phyloP scores from a whole-genome alignment of 169 alveolate genomes.

The Plasmodium blacklocki region DNA sequence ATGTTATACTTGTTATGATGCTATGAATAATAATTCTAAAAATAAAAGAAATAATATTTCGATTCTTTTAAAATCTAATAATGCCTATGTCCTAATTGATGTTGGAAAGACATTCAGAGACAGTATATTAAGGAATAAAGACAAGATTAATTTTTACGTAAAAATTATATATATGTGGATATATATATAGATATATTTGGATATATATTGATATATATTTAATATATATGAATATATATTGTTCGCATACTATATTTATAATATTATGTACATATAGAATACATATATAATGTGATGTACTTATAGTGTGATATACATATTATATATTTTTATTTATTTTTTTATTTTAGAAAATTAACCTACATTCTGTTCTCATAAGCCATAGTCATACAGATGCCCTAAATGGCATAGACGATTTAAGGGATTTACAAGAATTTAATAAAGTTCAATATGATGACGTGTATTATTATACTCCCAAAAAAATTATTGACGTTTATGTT shows the following conservation, averaged over 20 bases:
- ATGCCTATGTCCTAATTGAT: constrained; percentile 57
- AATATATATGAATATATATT: no score
- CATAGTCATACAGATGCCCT: constrained; percentile 72
- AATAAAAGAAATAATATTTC: constrained; percentile 69
- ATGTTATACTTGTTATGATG: constrained; percentile 69
- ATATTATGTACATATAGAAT: no score
- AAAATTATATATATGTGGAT: background rate
- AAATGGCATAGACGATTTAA: constrained; percentile 67
- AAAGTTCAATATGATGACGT: constrained; percentile 16
- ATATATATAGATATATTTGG: background rate
- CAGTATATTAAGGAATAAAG: constrained; percentile 37
- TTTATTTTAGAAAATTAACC: constrained; percentile 28
- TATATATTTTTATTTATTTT: constrained; percentile 12
- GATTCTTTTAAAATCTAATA: constrained; percentile 42
- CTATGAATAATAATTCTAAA: constrained; percentile 38
- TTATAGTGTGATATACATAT: no score
- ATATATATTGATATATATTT: no score
- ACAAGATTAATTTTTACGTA: constrained; percentile 53
- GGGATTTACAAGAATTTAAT: constrained; percentile 68
- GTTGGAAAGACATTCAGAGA: constrained; percentile 74
- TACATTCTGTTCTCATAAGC: constrained; percentile 49
- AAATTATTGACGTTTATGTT: constrained; percentile 35
- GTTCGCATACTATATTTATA: no score
- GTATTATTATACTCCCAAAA: constrained; percentile 30
- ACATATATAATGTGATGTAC: no score